These are phyloP conservation scores for Lathyrus oleraceus DNA, from an alignment of 306 rosid species.

Conservation along the genomic window DNA sequence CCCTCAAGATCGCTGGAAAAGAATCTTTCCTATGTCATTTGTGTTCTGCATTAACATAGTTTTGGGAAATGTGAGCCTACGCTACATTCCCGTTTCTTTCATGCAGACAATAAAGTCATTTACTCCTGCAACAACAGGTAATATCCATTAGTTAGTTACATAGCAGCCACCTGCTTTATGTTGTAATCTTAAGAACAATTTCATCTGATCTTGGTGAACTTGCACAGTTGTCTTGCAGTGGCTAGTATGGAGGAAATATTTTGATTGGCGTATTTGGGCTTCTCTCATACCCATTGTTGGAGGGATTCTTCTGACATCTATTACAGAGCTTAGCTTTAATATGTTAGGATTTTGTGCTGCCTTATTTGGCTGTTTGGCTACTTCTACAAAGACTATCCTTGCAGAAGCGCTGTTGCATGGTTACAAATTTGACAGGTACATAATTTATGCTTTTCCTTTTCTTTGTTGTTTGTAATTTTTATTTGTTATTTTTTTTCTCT, in stretches of 20 bases:
- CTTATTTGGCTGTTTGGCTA: conserved; percentile 90
- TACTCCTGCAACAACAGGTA: conserved; percentile 97
- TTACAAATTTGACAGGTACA: conserved; percentile 92
- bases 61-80: conserved; percentile 88
- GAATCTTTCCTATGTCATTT: conserved; percentile 96
- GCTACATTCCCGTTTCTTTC: conserved; percentile 96
- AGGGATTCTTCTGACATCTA: conserved; percentile 92
- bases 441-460: conserved; percentile 21
- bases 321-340: conserved; percentile 91
- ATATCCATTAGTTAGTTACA: conserved; percentile 33
- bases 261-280: conserved; percentile 93
- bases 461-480: neutral
- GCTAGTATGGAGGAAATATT: conserved; percentile 90
- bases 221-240: conserved; percentile 82
- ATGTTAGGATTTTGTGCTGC: conserved; percentile 93
- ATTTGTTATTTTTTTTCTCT: neutral
- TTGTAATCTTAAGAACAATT: conserved; percentile 23
- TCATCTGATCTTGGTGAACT: conserved; percentile 42
- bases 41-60: conserved; percentile 94
- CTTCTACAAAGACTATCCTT: conserved; percentile 96
- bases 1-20: conserved; percentile 91
- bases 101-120: conserved; percentile 98
- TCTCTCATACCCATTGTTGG: conserved; percentile 94
- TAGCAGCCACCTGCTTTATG: neutral
- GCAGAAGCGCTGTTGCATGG: conserved; percentile 92